These are phyloP conservation scores for Fraxinus americana DNA, from an alignment of 257 asterid species.

Conservation along the genomic window DNA sequence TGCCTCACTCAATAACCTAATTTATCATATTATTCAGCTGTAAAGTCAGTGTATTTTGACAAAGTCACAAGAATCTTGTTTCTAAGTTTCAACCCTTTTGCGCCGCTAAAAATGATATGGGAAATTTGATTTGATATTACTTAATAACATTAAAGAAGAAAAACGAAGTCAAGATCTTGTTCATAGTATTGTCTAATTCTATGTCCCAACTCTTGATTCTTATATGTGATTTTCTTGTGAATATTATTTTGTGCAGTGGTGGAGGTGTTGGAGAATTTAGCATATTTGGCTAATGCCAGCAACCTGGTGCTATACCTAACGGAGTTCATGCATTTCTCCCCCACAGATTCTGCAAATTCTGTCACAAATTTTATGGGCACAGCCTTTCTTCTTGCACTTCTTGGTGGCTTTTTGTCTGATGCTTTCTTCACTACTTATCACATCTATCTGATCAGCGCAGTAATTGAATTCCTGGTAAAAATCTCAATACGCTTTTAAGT, in stretches of 20 bases:
- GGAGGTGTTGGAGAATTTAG: conserved; percentile 93
- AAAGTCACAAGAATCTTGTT: neutral
- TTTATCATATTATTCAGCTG: conserved; percentile 14
- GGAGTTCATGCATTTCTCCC: conserved; percentile 78
- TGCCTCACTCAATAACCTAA: conserved; percentile 39
- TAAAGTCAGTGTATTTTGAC: neutral
- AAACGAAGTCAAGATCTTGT: neutral
- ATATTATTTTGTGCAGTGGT: conserved; percentile 43
- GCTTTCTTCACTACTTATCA: conserved; percentile 75
- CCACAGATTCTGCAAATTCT: conserved; percentile 71
- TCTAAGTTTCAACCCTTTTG: neutral
- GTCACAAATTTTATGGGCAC: conserved; percentile 98
- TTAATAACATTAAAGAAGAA: neutral
- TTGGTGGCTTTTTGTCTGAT: conserved; percentile 89
- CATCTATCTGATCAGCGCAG: conserved; percentile 62
- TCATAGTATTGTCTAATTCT: neutral
- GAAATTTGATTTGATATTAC: neutral
- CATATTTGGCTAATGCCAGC: conserved; percentile 93
- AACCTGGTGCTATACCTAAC: conserved; percentile 72
- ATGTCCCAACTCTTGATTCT: neutral
- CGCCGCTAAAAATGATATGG: neutral
- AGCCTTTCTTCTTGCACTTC: conserved; percentile 80
- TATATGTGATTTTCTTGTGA: neutral
- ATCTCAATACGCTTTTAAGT: neutral
- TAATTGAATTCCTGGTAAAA: conserved; percentile 69